Percentiles rank a stretch among this genome's conserved stretches.
These are phyloP conservation scores for Fusarium siculi DNA, from an alignment of 2,329 filamentous ascomycete genomes.

Conservation along the genomic window DNA sequence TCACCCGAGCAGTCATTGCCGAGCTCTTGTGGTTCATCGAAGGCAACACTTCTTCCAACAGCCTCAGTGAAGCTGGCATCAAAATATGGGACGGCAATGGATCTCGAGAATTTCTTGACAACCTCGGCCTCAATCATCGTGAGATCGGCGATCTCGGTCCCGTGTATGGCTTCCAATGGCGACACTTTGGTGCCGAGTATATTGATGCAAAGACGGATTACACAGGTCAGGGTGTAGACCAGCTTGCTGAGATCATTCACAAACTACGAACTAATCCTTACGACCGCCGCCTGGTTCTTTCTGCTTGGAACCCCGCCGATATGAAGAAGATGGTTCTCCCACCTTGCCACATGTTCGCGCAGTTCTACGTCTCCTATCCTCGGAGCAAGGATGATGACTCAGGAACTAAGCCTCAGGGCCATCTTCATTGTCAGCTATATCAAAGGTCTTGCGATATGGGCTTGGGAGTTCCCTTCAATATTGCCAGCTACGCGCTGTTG, in stretches of 20 bases:
- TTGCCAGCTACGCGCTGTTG: slow-evolving; percentile 90
- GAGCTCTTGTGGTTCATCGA: slow-evolving; percentile 97
- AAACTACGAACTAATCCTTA: slow-evolving; percentile 87
- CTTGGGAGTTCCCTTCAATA: slow-evolving; percentile 96
- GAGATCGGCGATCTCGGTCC: slow-evolving; percentile 91
- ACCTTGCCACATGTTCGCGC: slow-evolving; percentile 97
- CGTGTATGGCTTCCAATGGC: slow-evolving; percentile 99
- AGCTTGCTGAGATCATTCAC: slow-evolving; percentile 88
- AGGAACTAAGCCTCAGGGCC: slow-evolving; percentile 65
- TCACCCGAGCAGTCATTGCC: slow-evolving; percentile 86
- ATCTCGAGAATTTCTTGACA: slow-evolving; percentile 88
- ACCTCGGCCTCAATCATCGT: slow-evolving; percentile 81
- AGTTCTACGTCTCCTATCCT: slow-evolving; percentile 90
- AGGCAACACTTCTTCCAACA: slow-evolving; percentile 81
- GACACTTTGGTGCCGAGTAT: slow-evolving; percentile 95
- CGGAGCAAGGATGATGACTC: slow-evolving; percentile 41
- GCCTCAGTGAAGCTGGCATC: slow-evolving; percentile 82
- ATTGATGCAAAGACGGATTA: slow-evolving; percentile 83
- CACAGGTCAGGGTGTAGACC: slow-evolving; percentile 87
- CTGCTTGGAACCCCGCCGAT: slow-evolving; percentile 93
- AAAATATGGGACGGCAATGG: slow-evolving; percentile 99
- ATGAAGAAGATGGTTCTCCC: slow-evolving; percentile 89
- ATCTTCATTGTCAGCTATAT: slow-evolving; percentile 89
- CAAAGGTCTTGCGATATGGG: slow-evolving; percentile 98
- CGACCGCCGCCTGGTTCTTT: slow-evolving; percentile 89